A percentile compares a stretch with the other conserved stretches of the same genome.
These are phyloP conservation scores for Sporopachydermia lactativora DNA, from an alignment of 805 yeast species.

Conservation along the genomic window DNA sequence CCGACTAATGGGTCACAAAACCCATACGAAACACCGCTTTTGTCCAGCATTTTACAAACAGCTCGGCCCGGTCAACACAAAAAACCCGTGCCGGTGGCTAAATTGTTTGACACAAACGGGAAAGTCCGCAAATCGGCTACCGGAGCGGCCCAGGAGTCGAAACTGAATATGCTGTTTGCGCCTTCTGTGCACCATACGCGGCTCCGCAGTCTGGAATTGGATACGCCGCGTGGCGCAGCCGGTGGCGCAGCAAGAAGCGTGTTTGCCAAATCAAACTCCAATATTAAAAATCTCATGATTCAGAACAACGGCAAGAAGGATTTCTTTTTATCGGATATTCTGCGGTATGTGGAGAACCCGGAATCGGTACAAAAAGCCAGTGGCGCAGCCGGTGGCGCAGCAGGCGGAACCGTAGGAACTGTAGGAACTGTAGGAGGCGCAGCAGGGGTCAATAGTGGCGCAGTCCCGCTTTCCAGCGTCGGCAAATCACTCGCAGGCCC, in stretches of 20 bases:
- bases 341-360: not conserved
- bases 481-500: not conserved
- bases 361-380: not conserved
- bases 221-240: not conserved
- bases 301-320: slow-evolving; percentile 1
- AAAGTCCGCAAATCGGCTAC: not conserved
- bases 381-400: not conserved
- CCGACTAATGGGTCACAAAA: not conserved
- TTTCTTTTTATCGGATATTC: not conserved
- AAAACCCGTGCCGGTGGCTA: not conserved
- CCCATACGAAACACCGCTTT: not conserved
- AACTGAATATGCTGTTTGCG: not conserved
- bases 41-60: not conserved
- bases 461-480: not conserved
- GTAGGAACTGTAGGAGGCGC: not conserved
- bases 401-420: not conserved
- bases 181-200: not conserved
- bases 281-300: not conserved
- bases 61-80: not conserved
- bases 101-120: not conserved
- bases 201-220: not conserved
- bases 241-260: not conserved
- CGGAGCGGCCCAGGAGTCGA: not conserved
- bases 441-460: not conserved
- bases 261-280: not conserved